These are phyloP conservation scores for Marasmius fiardii DNA, from an alignment of 1,284 basidiomycete genomes.

Conservation along the genomic window DNA sequence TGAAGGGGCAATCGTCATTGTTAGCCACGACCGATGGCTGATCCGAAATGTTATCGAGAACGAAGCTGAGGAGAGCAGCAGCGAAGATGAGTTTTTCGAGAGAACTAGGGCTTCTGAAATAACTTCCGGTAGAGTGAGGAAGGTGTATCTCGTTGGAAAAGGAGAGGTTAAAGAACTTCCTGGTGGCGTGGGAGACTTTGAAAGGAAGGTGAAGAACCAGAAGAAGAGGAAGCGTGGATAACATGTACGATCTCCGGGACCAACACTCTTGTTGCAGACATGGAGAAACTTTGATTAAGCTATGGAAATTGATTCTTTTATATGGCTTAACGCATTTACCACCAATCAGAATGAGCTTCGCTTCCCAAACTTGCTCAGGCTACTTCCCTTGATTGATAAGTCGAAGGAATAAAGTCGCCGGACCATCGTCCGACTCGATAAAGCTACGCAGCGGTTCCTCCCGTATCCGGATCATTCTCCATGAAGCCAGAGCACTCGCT, in stretches of 20 bases:
- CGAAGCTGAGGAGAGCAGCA: conserved; percentile 25
- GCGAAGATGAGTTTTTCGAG: conserved; percentile 24
- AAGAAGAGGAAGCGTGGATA: background rate
- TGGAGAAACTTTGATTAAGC: too few species aligned
- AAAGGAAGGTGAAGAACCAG: conserved; percentile 5
- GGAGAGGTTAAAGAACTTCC: conserved; percentile 32
- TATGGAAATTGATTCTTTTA: too few species aligned
- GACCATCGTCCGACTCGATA: background rate
- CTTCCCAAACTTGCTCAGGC: too few species aligned
- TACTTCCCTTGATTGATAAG: too few species aligned
- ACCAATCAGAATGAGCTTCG: too few species aligned
- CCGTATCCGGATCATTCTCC: too few species aligned
- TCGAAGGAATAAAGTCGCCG: background rate
- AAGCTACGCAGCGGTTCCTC: too few species aligned
- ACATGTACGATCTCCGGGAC: background rate
- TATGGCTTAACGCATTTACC: too few species aligned
- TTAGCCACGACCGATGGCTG: conserved; percentile 65
- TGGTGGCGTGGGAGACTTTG: conserved; percentile 13
- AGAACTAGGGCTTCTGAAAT: conserved; percentile 18
- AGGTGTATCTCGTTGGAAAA: conserved; percentile 32
- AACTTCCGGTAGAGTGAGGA: conserved; percentile 20
- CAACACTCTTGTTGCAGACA: background rate
- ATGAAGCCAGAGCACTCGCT: too few species aligned
- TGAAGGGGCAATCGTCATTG: conserved; percentile 57
- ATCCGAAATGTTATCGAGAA: conserved; percentile 39